These are phyloP conservation scores for Coprinellus micaceus DNA, from an alignment of 768 basidiomycete species.

Conservation along the genomic window DNA sequence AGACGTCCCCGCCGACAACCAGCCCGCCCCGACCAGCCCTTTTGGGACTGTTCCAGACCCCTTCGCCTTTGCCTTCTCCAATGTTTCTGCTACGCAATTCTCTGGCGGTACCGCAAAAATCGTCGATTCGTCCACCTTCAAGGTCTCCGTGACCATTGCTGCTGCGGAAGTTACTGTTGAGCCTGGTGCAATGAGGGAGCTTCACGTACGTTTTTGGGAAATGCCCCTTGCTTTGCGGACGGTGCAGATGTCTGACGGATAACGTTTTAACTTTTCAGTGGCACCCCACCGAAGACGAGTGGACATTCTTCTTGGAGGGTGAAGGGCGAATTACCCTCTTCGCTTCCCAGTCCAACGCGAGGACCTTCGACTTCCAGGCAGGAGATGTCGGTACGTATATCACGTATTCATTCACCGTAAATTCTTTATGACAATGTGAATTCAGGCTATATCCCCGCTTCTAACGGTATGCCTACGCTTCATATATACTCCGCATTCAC, in stretches of 20 bases:
- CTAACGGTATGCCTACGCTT: slow-evolving; percentile 39
- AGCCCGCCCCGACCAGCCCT: slow-evolving; percentile 33
- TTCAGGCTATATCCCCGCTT: slow-evolving; percentile 53
- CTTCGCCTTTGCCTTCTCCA: slow-evolving; percentile 46
- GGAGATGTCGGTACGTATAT: slow-evolving; percentile 52
- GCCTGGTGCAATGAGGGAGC: slow-evolving; percentile 55
- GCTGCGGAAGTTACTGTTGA: slow-evolving; percentile 57
- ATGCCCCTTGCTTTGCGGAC: not conserved
- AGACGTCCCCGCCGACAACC: slow-evolving; percentile 23
- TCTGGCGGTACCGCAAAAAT: slow-evolving; percentile 49
- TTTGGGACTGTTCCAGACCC: slow-evolving; percentile 43
- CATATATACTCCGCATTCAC: not conserved
- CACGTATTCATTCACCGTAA: not conserved
- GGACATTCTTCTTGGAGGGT: slow-evolving; percentile 60
- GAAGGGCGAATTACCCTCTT: slow-evolving; percentile 54
- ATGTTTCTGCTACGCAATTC: slow-evolving; percentile 39
- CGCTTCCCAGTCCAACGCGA: slow-evolving; percentile 47
- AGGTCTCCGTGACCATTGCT: slow-evolving; percentile 47
- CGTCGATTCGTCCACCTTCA: slow-evolving; percentile 51
- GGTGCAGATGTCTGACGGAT: not conserved
- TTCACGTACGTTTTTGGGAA: slow-evolving; percentile 41
- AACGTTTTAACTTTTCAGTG: slow-evolving; percentile 39
- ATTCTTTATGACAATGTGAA: slow-evolving; percentile 3
- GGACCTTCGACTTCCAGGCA: slow-evolving; percentile 57
- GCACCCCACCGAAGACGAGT: slow-evolving; percentile 69